phyloP scores from a whole-genome alignment of 306 rosid species.

The Inga oerstediana region DNA sequence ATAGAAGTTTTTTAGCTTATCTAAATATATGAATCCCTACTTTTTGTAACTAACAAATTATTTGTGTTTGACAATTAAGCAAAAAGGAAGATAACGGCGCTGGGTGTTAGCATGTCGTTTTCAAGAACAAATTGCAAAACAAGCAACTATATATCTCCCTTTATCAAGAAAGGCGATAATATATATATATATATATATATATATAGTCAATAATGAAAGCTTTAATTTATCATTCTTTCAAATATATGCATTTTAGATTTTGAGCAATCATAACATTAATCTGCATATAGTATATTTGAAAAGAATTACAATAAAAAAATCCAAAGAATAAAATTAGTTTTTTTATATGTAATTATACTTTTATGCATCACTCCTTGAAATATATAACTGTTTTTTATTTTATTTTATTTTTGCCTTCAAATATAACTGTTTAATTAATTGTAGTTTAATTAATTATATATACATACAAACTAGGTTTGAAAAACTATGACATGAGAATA shows the following conservation, averaged over 20 bases:
- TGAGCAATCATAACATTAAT: background rate
- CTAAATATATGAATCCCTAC: background rate
- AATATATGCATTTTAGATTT: background rate
- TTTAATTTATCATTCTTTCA: background rate
- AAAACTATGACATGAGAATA: background rate
- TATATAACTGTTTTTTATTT: too few relatives aligned
- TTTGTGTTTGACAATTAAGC: background rate
- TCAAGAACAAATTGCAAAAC: background rate
- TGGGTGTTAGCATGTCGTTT: background rate
- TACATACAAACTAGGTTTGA: background rate
- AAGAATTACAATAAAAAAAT: background rate
- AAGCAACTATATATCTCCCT: constrained; percentile 1
- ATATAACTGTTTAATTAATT: too few relatives aligned
- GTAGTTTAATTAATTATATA: too few relatives aligned
- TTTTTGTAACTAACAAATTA: background rate
- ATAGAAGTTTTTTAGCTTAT: background rate
- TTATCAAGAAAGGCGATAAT: background rate
- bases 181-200: too few relatives aligned
- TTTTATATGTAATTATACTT: background rate
- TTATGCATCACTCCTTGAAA: too few relatives aligned
- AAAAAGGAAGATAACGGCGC: background rate
- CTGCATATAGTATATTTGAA: background rate
- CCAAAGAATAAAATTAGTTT: background rate
- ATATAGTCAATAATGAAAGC: background rate
- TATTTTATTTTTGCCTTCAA: too few relatives aligned